Evolutionary conservation across 192 early-diverging fungal genomes (phyloP).

Genomic region (Gonapodya prolifera): DNA sequence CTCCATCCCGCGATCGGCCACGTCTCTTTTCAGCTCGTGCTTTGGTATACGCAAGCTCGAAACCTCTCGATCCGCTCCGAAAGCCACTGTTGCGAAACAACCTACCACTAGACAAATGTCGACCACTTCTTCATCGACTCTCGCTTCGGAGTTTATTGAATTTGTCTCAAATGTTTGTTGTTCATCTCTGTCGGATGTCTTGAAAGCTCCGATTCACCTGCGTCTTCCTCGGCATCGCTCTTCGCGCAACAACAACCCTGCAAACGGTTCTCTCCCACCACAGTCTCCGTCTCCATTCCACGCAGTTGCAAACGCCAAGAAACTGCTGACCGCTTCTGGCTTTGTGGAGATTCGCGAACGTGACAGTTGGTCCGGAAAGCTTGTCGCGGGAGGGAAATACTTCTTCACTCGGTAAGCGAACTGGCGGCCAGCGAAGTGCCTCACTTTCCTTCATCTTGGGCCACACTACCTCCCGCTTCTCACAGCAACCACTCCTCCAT

Average conservation of each 20-base stretch:
- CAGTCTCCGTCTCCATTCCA: conserved; percentile 84
- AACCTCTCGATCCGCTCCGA: background rate
- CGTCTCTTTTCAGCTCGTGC: background rate
- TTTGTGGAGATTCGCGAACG: conserved; percentile 84
- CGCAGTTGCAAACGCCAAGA: conserved; percentile 67
- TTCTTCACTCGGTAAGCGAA: conserved; percentile 68
- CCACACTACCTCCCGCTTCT: background rate
- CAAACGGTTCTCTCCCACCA: background rate
- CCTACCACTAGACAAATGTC: too few species aligned
- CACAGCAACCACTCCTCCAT: background rate
- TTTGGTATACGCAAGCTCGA: background rate
- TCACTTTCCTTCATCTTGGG: too few species aligned
- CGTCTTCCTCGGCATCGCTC: too few species aligned
- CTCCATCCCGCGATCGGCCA: background rate
- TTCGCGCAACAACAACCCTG: too few species aligned
- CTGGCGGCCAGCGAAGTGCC: background rate
- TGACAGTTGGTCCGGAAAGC: conserved; percentile 58
- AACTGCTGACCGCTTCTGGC: conserved; percentile 57
- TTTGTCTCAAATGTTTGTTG: background rate
- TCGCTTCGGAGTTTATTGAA: background rate
- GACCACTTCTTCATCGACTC: background rate
- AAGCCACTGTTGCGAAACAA: background rate
- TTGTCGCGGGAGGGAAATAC: conserved; percentile 78
- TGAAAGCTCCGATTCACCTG: too few species aligned
- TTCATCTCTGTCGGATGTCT: too few species aligned